phyloP scores from a whole-genome alignment of 192 early-diverging fungal genomes.

The Podila epicladia region DNA sequence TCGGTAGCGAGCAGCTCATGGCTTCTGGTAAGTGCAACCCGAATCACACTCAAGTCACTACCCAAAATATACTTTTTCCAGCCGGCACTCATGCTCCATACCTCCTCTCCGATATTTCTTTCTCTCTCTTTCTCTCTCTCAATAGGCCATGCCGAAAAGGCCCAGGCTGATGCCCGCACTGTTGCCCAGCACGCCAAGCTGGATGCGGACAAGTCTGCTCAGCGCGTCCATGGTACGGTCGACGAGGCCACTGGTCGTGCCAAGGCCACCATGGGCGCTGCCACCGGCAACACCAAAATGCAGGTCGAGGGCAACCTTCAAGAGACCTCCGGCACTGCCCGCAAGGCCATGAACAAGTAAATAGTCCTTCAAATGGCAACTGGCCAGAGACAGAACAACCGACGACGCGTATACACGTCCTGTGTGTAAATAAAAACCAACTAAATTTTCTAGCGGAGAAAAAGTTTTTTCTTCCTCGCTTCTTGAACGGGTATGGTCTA shows the following conservation, averaged over 20 bases:
- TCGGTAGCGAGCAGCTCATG: conserved; percentile 28
- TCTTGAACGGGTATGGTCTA: too few relatives aligned
- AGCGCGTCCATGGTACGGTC: conserved; percentile 13
- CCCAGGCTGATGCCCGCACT: conserved; percentile 21
- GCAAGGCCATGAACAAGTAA: conserved; percentile 18
- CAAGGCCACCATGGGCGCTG: conserved; percentile 23
- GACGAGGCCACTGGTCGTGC: conserved; percentile 20
- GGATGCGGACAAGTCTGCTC: neutral
- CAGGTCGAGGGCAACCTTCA: conserved; percentile 28
- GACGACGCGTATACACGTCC: too few relatives aligned
- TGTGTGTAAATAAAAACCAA: too few relatives aligned
- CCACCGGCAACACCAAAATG: conserved; percentile 17
- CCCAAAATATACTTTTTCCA: too few relatives aligned
- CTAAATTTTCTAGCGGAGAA: too few relatives aligned
- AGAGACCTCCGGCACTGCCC: conserved; percentile 11
- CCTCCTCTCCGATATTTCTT: neutral
- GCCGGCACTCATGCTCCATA: neutral
- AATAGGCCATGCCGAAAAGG: conserved; percentile 34
- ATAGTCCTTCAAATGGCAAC: neutral
- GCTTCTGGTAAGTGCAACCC: conserved; percentile 17
- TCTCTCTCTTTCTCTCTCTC: neutral
- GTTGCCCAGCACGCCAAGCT: neutral
- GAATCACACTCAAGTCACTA: too few relatives aligned
- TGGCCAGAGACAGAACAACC: too few relatives aligned
- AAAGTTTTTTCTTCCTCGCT: too few relatives aligned